phyloP scores from a whole-genome alignment of 2,329 filamentous ascomycete genomes.

The Amauroascus niger region DNA sequence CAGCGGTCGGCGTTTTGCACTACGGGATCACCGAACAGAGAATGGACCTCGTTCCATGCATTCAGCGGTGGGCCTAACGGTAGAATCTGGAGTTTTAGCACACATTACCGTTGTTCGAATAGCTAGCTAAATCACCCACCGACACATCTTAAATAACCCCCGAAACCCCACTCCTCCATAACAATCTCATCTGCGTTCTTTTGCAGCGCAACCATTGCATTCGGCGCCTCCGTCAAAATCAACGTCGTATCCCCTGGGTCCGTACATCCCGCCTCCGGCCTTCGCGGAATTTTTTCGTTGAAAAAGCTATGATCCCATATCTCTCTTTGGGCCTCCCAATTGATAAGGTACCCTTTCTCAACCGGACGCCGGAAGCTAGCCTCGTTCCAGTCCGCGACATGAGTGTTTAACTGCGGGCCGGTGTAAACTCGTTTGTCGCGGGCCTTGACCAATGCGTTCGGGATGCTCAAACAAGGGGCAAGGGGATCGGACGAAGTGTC shows the following conservation, averaged over 20 bases:
- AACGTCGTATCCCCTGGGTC: constrained; percentile 75
- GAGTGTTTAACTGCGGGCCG: constrained; percentile 59
- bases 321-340: constrained; percentile 91
- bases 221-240: constrained; percentile 75
- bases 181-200: constrained; percentile 91
- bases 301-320: constrained; percentile 91
- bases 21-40: constrained; percentile 53
- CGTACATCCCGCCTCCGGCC: constrained; percentile 30
- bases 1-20: constrained; percentile 33
- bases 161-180: constrained; percentile 94
- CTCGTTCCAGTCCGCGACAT: constrained; percentile 82
- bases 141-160: constrained; percentile 67
- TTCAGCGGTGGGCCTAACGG: constrained; percentile 64
- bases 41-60: constrained; percentile 68
- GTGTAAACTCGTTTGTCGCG: constrained; percentile 71
- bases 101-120: background rate
- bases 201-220: constrained; percentile 69
- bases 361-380: constrained; percentile 78
- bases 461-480: constrained; percentile 56
- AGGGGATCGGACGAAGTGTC: constrained; percentile 36
- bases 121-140: constrained; percentile 41
- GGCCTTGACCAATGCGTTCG: constrained; percentile 81
- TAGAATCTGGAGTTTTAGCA: background rate
- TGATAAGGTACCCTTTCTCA: constrained; percentile 89
- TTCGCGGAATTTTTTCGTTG: constrained; percentile 54